These are phyloP conservation scores for Colletotrichum sp. DNA, from an alignment of 2,329 filamentous ascomycete species.

Conservation along the genomic window DNA sequence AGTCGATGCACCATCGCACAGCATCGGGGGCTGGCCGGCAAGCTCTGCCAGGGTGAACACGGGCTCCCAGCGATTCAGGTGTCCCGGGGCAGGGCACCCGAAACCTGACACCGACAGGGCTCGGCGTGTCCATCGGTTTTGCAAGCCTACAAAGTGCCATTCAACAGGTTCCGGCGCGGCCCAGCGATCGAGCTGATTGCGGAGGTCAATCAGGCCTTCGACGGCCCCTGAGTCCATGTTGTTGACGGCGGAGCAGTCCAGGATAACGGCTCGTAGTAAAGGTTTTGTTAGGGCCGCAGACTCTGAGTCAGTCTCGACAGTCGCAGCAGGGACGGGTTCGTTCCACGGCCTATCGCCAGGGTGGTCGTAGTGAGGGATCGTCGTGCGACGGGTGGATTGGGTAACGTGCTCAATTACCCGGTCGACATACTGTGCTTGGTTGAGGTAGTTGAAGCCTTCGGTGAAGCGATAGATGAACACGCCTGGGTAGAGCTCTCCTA, in stretches of 20 bases:
- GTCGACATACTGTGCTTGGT: slow-evolving; percentile 56
- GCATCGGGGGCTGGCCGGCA: neutral
- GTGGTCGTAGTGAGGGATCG: slow-evolving; percentile 1
- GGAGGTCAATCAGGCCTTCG: slow-evolving; percentile 61
- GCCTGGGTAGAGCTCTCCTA: slow-evolving; percentile 55
- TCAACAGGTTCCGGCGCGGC: slow-evolving; percentile 51
- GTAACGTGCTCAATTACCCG: slow-evolving; percentile 50
- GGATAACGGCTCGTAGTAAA: slow-evolving; percentile 55
- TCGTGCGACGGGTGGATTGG: slow-evolving; percentile 42
- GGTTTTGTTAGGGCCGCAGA: slow-evolving; percentile 30
- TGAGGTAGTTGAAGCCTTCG: slow-evolving; percentile 63
- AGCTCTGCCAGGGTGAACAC: slow-evolving; percentile 26
- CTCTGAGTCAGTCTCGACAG: neutral
- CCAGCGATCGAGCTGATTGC: slow-evolving; percentile 59
- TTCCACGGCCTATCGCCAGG: slow-evolving; percentile 57
- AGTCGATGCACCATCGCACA: neutral
- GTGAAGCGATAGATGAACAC: slow-evolving; percentile 61
- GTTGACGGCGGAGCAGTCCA: slow-evolving; percentile 64
- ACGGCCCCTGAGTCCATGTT: slow-evolving; percentile 62
- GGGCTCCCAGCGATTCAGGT: slow-evolving; percentile 6
- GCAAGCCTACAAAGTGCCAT: slow-evolving; percentile 59
- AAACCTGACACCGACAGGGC: slow-evolving; percentile 62
- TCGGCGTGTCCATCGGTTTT: slow-evolving; percentile 61
- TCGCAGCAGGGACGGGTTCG: slow-evolving; percentile 43
- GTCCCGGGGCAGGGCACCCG: slow-evolving; percentile 40